phyloP scores from a whole-genome alignment of 1,284 basidiomycete genomes.

The Erythrobasidium hasegawianum region DNA sequence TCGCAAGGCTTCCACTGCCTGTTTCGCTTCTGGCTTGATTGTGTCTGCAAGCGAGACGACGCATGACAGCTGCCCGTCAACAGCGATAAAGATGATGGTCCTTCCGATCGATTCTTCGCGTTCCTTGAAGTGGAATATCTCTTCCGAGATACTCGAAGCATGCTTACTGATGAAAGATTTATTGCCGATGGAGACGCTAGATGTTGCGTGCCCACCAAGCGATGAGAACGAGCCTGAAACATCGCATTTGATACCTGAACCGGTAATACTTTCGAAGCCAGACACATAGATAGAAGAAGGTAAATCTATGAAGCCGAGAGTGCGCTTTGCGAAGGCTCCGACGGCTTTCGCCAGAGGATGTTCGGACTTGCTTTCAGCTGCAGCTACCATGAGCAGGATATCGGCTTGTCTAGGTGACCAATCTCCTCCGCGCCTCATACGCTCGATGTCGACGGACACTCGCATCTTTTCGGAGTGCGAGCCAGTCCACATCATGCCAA shows the following conservation, averaged over 20 bases:
- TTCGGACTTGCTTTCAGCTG: slow-evolving; percentile 85
- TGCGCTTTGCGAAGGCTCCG: slow-evolving; percentile 70
- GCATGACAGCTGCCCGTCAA: slow-evolving; percentile 51
- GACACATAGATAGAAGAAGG: slow-evolving; percentile 53
- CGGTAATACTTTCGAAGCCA: slow-evolving; percentile 79
- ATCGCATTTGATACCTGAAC: slow-evolving; percentile 69
- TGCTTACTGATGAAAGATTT: slow-evolving; percentile 61
- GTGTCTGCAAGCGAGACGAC: slow-evolving; percentile 71
- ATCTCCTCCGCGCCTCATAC: slow-evolving; percentile 3
- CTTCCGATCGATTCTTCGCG: slow-evolving; percentile 68
- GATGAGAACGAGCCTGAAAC: slow-evolving; percentile 50
- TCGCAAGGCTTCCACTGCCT: slow-evolving; percentile 73
- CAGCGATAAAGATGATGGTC: slow-evolving; percentile 76
- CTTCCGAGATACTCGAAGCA: slow-evolving; percentile 55
- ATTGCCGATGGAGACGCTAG: slow-evolving; percentile 68
- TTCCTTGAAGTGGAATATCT: slow-evolving; percentile 62
- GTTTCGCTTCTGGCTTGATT: slow-evolving; percentile 73
- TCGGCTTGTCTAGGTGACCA: slow-evolving; percentile 40
- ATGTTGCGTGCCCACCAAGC: slow-evolving; percentile 24
- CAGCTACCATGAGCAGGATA: slow-evolving; percentile 62
- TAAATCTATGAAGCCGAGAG: slow-evolving; percentile 55
- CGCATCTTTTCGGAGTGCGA: background rate
- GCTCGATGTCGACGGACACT: slow-evolving; percentile 8
- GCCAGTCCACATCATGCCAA: slow-evolving; percentile 67
- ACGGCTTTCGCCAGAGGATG: slow-evolving; percentile 94